Conservation (phyloP, 2,329 filamentous ascomycete genomes). For the Sclerotinia borealis region DNA sequence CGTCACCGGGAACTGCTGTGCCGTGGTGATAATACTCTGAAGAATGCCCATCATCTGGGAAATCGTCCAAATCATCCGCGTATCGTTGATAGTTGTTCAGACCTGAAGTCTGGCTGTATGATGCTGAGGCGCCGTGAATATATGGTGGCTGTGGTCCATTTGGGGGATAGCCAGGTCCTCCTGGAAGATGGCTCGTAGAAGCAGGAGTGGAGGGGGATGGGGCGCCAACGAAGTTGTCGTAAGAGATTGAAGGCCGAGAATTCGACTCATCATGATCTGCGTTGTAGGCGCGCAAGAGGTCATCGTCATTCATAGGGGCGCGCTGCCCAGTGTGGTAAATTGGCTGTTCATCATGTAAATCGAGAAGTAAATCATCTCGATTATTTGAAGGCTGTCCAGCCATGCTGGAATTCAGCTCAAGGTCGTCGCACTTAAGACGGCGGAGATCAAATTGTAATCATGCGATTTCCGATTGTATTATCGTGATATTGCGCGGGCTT, state of each 20-base stretch:
- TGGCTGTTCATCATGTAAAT: conserved; percentile 65
- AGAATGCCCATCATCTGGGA: conserved; percentile 69
- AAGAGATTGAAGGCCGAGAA: conserved; percentile 78
- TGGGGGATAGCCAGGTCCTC: conserved; percentile 29
- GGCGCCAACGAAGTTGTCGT: conserved; percentile 87
- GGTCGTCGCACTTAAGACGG: conserved; percentile 25
- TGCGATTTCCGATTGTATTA: conserved; percentile 12
- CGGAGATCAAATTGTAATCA: conserved; percentile 19
- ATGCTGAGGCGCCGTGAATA: conserved; percentile 15
- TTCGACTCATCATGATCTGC: conserved; percentile 52
- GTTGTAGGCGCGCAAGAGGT: conserved; percentile 69
- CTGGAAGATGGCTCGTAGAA: conserved; percentile 35
- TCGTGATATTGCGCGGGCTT: background rate
- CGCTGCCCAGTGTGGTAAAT: conserved; percentile 70
- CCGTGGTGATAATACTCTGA: conserved; percentile 69
- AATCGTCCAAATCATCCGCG: conserved; percentile 80
- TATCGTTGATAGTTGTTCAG: conserved; percentile 88
- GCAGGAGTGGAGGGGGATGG: conserved; percentile 45
- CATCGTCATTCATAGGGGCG: conserved; percentile 74
- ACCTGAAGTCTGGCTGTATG: conserved; percentile 67
- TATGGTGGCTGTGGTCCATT: conserved; percentile 23
- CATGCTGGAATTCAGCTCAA: conserved; percentile 43
- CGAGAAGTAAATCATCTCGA: conserved; percentile 59
- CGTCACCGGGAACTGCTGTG: conserved; percentile 52
- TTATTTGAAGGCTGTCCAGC: conserved; percentile 48